Conservation (phyloP, 2,329 filamentous ascomycete genomes). For the Aphanoascus verrucosus region DNA sequence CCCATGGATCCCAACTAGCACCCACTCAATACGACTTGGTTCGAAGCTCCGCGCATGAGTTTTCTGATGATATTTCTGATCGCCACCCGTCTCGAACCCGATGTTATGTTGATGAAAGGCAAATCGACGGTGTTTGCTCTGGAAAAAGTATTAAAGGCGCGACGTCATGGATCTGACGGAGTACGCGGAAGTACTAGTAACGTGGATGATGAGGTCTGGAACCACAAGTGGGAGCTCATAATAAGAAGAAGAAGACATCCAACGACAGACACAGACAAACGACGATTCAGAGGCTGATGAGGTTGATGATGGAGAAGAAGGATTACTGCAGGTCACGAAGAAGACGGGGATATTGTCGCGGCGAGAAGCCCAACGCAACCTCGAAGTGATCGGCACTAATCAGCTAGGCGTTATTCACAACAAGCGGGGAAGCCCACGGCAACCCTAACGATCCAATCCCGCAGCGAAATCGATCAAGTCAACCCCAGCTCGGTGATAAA, state of each 20-base stretch:
- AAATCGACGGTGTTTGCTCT: background rate
- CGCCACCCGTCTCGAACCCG: background rate
- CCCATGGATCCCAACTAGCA: background rate
- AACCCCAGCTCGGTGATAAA: background rate
- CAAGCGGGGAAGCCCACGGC: background rate
- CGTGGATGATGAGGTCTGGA: background rate
- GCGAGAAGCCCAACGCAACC: too few relatives aligned
- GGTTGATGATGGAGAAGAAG: background rate
- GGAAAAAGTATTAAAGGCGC: background rate
- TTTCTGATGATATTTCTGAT: background rate
- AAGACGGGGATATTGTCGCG: background rate
- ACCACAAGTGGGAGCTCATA: constrained; percentile 1
- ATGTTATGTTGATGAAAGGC: background rate
- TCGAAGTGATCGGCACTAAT: background rate
- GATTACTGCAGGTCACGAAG: background rate
- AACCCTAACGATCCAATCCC: too few relatives aligned
- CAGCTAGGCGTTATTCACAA: background rate
- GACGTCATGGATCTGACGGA: constrained; percentile 2
- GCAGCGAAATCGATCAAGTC: too few relatives aligned
- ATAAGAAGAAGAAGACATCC: background rate
- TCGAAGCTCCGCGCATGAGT: background rate
- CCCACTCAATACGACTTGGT: background rate
- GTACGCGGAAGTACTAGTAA: background rate
- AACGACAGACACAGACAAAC: background rate
- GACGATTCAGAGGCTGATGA: background rate